These are phyloP conservation scores for Leccinum pachyderme DNA, from an alignment of 1,284 basidiomycete genomes.

Conservation along the genomic window DNA sequence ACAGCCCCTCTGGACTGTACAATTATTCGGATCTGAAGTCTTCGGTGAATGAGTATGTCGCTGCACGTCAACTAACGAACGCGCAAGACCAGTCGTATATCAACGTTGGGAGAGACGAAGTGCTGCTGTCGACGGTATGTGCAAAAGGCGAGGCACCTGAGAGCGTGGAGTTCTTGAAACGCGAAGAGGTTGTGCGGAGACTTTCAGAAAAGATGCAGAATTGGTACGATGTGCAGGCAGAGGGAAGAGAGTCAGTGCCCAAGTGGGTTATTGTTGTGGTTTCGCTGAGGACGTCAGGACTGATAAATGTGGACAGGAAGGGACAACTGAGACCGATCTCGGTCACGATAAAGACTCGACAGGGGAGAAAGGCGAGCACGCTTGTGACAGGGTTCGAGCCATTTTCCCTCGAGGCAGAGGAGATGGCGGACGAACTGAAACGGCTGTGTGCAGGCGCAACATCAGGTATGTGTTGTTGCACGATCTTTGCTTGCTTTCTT, in stretches of 20 bases:
- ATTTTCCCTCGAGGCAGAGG: slow-evolving; percentile 66
- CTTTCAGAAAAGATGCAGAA: slow-evolving; percentile 65
- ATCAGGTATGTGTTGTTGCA: slow-evolving; percentile 47
- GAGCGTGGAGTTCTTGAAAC: slow-evolving; percentile 56
- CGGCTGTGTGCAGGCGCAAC: slow-evolving; percentile 77
- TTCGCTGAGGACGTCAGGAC: slow-evolving; percentile 9
- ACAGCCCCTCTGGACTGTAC: slow-evolving; percentile 56
- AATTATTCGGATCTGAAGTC: slow-evolving; percentile 52
- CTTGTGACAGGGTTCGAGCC: slow-evolving; percentile 76
- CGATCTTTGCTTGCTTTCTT: neutral
- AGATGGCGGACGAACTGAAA: slow-evolving; percentile 77
- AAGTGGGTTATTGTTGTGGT: slow-evolving; percentile 45
- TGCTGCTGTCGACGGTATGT: slow-evolving; percentile 49
- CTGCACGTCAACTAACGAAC: slow-evolving; percentile 63
- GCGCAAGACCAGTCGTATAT: slow-evolving; percentile 65
- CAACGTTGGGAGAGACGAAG: slow-evolving; percentile 54
- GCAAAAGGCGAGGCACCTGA: slow-evolving; percentile 40
- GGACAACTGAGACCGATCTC: slow-evolving; percentile 69
- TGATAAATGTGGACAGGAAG: slow-evolving; percentile 51
- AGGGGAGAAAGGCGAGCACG: slow-evolving; percentile 77
- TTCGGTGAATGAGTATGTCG: slow-evolving; percentile 62
- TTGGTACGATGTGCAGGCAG: slow-evolving; percentile 62
- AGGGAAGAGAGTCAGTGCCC: slow-evolving; percentile 48
- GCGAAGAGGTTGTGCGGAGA: slow-evolving; percentile 63
- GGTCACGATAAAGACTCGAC: slow-evolving; percentile 67